phyloP scores from a whole-genome alignment of 2,329 filamentous ascomycete genomes.

The Nemania bipapillata region DNA sequence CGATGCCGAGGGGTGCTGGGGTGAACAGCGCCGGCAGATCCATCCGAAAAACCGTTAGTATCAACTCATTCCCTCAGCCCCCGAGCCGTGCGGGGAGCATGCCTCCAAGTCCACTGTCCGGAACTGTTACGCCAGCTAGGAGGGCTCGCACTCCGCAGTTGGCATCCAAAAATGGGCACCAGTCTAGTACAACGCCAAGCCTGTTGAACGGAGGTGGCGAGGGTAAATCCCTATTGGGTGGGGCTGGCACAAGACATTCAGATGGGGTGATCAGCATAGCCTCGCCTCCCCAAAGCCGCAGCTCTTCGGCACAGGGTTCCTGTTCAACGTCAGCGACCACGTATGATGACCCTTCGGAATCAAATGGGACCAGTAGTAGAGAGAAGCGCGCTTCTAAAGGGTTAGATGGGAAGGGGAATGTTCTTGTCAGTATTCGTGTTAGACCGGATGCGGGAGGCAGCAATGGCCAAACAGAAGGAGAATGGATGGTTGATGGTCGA shows the following conservation, averaged over 20 bases:
- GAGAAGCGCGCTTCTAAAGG: slow-evolving; percentile 65
- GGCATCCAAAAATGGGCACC: slow-evolving; percentile 64
- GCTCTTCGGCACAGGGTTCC: slow-evolving; percentile 90
- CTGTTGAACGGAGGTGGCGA: slow-evolving; percentile 82
- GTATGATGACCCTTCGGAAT: slow-evolving; percentile 80
- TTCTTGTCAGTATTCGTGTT: slow-evolving; percentile 93
- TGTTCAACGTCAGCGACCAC: slow-evolving; percentile 91
- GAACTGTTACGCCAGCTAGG: slow-evolving; percentile 57
- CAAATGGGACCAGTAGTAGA: slow-evolving; percentile 50
- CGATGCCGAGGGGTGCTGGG: slow-evolving; percentile 65
- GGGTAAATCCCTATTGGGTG: slow-evolving; percentile 74
- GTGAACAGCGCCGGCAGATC: slow-evolving; percentile 72
- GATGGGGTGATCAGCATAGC: slow-evolving; percentile 80
- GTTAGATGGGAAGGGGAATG: slow-evolving; percentile 86
- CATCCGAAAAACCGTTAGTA: slow-evolving; percentile 88
- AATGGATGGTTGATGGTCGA: slow-evolving; percentile 92
- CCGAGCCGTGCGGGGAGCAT: slow-evolving; percentile 75
- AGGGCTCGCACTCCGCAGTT: slow-evolving; percentile 65
- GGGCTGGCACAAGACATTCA: slow-evolving; percentile 71
- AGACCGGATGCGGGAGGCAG: slow-evolving; percentile 80
- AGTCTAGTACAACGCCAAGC: slow-evolving; percentile 70
- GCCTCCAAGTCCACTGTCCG: slow-evolving; percentile 69
- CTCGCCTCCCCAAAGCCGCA: slow-evolving; percentile 87
- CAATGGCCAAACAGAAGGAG: slow-evolving; percentile 71
- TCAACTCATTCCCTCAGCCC: slow-evolving; percentile 91